Evolutionary conservation across 192 early-diverging fungal genomes (phyloP), one percentile per base, ranked within the genome.

Genomic region (Gonapodya sp.): DNA sequence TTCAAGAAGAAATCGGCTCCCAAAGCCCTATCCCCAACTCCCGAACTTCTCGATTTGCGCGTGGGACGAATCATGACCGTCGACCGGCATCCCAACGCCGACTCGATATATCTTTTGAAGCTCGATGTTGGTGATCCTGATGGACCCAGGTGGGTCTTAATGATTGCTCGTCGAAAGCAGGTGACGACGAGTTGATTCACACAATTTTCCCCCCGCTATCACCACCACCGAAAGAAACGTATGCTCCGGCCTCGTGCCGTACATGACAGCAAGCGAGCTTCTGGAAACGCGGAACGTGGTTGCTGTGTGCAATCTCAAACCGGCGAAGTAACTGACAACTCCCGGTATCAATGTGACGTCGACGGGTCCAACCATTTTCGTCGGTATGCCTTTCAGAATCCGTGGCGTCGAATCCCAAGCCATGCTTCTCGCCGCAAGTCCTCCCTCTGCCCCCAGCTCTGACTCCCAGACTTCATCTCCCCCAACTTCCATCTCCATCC

Each of bases 381-480:
- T n/a, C n/a, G n/a, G n/a, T n/a, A n/a, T n/a, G n/a, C n/a, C n/a
- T n/a, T n/a, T n/a, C n/a, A n/a, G n/a, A 30, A 77, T 77, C 8
- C 75, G 75, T 33, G 75, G 75, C 8, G 75, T 77, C 8, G 75
- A 77, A 33, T 77, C 75, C 18, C 75, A 77, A 34, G 75, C 75
- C 18, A 77, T 77, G 75, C 75, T 77, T 8, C 75, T 77, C 31
- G 75, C 75, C 30, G 75, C 75, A 24, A 64, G 46, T 24, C 46
- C 46, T 64, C 46, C 46, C 24, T n/a, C n/a, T n/a, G n/a, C n/a
- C n/a, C 46, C 46, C 24, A 16, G 8, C 8, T 8, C 8, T 64
- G 8, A 8, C 8, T 64, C 46, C 24, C 24, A 16, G 46, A 64
- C 46, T 8, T 24, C 46, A 16, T 8, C 8, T 24, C 46, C 8